Conservation (phyloP, 345 rosid genomes). For the Mangifera indica region DNA sequence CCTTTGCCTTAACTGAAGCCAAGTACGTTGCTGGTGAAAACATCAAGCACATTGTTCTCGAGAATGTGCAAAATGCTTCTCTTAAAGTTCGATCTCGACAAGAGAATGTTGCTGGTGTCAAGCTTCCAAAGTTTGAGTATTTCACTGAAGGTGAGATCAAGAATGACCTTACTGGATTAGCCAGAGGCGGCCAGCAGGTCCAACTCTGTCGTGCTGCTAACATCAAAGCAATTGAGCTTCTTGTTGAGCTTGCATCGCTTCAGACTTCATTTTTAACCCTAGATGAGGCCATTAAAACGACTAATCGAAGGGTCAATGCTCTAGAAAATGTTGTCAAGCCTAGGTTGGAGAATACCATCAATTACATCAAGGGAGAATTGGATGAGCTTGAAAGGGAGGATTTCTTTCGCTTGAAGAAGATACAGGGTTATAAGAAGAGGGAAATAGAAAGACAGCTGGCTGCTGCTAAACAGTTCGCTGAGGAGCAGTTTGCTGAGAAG, state of each 20-base stretch:
- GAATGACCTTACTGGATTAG: constrained; percentile 89
- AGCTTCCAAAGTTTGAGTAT: constrained; percentile 84
- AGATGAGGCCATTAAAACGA: constrained; percentile 93
- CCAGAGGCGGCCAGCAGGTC: constrained; percentile 93
- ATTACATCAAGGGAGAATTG: constrained; percentile 79
- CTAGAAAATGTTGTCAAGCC: constrained; percentile 92
- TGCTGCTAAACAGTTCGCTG: constrained; percentile 56
- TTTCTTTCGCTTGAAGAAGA: constrained; percentile 90
- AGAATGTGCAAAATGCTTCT: constrained; percentile 79
- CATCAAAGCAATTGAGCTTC: constrained; percentile 83
- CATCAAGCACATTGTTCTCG: constrained; percentile 74
- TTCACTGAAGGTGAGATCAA: constrained; percentile 80
- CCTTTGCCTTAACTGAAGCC: constrained; percentile 76
- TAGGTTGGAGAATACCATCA: constrained; percentile 73
- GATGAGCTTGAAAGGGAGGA: constrained; percentile 93
- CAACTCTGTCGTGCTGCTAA: constrained; percentile 88
- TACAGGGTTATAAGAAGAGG: constrained; percentile 78
- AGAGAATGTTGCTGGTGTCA: constrained; percentile 89
- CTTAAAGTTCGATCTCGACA: constrained; percentile 75
- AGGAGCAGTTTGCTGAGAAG: constrained; percentile 62
- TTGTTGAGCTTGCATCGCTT: constrained; percentile 92
- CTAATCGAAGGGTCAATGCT: constrained; percentile 86
- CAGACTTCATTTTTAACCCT: constrained; percentile 90
- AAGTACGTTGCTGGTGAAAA: constrained; percentile 92
- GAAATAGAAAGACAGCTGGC: constrained; percentile 57